A percentile compares a stretch with the other conserved stretches of the same genome.
phyloP scores from a whole-genome alignment of 2,329 filamentous ascomycete genomes.

The Raffaelea ambrosiae region DNA sequence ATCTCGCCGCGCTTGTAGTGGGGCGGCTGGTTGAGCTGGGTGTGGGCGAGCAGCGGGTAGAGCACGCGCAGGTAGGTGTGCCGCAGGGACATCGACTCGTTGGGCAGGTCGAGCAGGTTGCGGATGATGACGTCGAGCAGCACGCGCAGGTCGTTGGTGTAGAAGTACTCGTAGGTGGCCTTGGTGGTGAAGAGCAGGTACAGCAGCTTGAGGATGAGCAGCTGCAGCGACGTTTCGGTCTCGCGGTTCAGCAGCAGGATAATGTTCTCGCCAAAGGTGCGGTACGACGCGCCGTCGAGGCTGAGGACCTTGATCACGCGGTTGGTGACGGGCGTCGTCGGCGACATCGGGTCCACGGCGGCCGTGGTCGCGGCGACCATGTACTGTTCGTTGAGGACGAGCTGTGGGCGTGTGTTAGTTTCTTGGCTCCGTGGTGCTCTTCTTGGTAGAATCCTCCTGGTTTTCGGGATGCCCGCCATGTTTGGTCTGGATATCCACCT shows the following conservation, averaged over 20 bases:
- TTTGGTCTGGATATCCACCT: too few relatives aligned
- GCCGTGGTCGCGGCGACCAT: conserved; percentile 66
- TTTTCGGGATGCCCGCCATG: too few relatives aligned
- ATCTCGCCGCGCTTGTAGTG: conserved; percentile 91
- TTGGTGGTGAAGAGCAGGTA: conserved; percentile 92
- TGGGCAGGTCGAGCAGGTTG: conserved; percentile 90
- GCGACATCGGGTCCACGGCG: conserved; percentile 28
- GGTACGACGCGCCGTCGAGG: conserved; percentile 68
- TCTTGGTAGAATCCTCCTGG: too few relatives aligned
- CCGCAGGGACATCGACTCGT: conserved; percentile 66
- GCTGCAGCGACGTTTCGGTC: conserved; percentile 84
- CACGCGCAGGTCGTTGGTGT: conserved; percentile 92
- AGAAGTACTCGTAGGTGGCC: conserved; percentile 94
- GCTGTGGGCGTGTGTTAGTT: conserved; percentile 36
- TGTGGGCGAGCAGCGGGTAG: conserved; percentile 83
- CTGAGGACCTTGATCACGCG: conserved; percentile 88
- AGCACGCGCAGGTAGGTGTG: conserved; percentile 94
- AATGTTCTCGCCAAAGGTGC: conserved; percentile 95
- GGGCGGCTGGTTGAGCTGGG: conserved; percentile 75
- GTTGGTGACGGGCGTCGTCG: conserved; percentile 62
- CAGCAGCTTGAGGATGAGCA: conserved; percentile 91
- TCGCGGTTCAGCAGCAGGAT: conserved; percentile 93
- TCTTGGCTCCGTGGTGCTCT: not conserved
- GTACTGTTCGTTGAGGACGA: conserved; percentile 97
- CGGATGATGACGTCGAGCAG: conserved; percentile 92